A percentile compares a stretch with the other conserved stretches of the same genome.
These are phyloP conservation scores for Cubamyces lactineus DNA, from an alignment of 768 basidiomycete species.

Conservation along the genomic window DNA sequence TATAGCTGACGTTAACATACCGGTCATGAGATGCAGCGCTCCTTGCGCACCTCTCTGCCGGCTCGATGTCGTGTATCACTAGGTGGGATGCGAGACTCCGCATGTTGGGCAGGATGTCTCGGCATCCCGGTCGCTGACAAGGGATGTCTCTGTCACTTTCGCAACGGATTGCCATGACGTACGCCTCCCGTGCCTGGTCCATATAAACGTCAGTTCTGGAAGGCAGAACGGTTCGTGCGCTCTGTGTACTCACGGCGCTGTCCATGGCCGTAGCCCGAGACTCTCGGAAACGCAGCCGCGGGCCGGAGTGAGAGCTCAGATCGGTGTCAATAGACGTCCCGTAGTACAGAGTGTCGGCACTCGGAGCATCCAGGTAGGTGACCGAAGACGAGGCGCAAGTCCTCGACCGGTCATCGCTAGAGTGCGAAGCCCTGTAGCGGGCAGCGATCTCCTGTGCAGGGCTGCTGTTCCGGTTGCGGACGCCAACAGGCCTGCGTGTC, in stretches of 20 bases:
- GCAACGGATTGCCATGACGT: constrained; percentile 15
- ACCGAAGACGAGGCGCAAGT: constrained; percentile 13
- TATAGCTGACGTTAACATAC: neutral
- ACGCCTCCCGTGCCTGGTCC: constrained; percentile 19
- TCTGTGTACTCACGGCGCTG: constrained; percentile 17
- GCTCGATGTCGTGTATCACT: constrained; percentile 26
- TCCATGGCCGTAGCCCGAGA: constrained; percentile 21
- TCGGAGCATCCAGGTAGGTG: constrained; percentile 13
- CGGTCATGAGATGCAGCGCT: neutral
- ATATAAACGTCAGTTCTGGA: neutral
- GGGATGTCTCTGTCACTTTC: constrained; percentile 17
- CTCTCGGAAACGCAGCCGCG: constrained; percentile 15
- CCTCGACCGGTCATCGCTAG: neutral
- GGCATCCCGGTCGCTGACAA: constrained; percentile 26
- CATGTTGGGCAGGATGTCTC: constrained; percentile 22
- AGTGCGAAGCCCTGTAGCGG: constrained; percentile 23
- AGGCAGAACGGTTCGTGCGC: neutral
- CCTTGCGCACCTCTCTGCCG: neutral
- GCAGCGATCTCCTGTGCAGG: constrained; percentile 26
- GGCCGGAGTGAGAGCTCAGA: constrained; percentile 12
- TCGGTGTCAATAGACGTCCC: constrained; percentile 12
- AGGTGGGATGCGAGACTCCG: constrained; percentile 26
- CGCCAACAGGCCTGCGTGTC: constrained; percentile 5
- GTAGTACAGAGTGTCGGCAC: neutral
- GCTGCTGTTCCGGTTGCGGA: constrained; percentile 20